Conservation (phyloP, 169 alveolate genomes). For the Cryptosporidium ubiquitum region DNA sequence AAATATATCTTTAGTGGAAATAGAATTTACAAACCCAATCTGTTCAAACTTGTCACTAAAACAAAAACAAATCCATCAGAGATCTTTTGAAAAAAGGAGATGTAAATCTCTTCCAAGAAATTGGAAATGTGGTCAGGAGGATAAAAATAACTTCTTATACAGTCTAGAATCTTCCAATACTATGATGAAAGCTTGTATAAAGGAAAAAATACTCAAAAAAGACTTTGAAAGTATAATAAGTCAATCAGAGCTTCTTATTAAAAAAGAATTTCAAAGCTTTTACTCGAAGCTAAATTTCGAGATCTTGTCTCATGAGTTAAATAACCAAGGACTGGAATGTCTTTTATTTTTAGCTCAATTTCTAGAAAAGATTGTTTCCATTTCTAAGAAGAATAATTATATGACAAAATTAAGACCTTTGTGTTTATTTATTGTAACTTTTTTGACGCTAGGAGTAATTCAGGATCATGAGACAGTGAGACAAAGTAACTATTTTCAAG, state of each 20-base stretch:
- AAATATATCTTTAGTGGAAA: not conserved
- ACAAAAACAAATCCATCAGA: not conserved
- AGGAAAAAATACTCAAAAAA: not conserved
- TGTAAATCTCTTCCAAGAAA: slow-evolving; percentile 19
- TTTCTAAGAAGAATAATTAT: not conserved
- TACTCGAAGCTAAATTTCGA: slow-evolving; percentile 23
- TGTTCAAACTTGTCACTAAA: not conserved
- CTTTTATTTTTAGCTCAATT: slow-evolving; percentile 20
- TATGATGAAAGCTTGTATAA: not conserved
- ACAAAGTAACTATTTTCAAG: not conserved
- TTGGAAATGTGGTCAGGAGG: not conserved
- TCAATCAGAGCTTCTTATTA: not conserved
- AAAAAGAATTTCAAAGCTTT: slow-evolving; percentile 10
- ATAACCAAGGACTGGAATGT: not conserved
- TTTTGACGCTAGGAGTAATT: not conserved
- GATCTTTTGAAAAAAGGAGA: slow-evolving; percentile 7
- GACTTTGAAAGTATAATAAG: not conserved
- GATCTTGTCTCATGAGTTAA: not conserved
- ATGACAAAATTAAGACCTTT: slow-evolving; percentile 5
- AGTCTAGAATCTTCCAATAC: not conserved
- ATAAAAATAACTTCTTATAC: not conserved
- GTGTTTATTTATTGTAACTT: not conserved
- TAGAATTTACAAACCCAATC: not conserved
- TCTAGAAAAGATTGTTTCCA: slow-evolving; percentile 4
- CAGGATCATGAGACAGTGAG: slow-evolving; percentile 22